Evolutionary conservation across 768 basidiomycete genomes (phyloP), one percentile per base, ranked within the genome.

Genomic region (Cystobasidium ongulense): DNA sequence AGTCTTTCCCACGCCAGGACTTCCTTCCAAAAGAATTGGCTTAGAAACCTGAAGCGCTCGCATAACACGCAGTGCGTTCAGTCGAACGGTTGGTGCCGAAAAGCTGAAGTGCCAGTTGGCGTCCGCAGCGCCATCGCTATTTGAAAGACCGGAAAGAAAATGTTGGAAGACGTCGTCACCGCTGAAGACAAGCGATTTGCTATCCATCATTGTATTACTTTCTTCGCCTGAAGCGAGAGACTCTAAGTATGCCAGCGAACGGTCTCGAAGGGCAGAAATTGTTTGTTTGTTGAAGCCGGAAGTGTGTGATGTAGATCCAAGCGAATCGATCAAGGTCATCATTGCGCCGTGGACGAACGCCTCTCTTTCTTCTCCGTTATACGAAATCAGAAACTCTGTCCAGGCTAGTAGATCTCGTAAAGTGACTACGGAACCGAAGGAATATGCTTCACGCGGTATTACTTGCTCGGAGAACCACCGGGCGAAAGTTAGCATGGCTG

Each of bases 1-100:
- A 1, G 96, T 98, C 82, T 99, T 99, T 1, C 96, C 96, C 17
- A 98, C 96, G 0, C 96, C 96, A 13, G 96, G 96, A 81, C 93
- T 97, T 0, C 96, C 96, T 80, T 99, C 96, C 10, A 99, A 85
- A 15, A 99, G 85, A 73, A 99, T 91, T 0, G 96, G 92, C 80
- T 97, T 98, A 1, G 82, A 78, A 1, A 97, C 83, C 80, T 98
- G 96, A 74, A 89, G 90, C 1, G 93, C 96, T 70, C 96, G 86
- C 36, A 91, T 83, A 15, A 98, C 87, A 25, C 95, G 89, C 85
- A 90, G 86, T 23, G 90, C 89, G 80, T 99, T 99, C 74, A 88
- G 85, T 50, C 84, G 85, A 17, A 94, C 91, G 1, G 96, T 98
- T 0, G 95, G 92, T 0, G 92, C 92, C 64, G 87, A 84, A 52